Evolutionary conservation across 2,329 filamentous ascomycete species (phyloP).

Genomic region (Botrytis porri): DNA sequence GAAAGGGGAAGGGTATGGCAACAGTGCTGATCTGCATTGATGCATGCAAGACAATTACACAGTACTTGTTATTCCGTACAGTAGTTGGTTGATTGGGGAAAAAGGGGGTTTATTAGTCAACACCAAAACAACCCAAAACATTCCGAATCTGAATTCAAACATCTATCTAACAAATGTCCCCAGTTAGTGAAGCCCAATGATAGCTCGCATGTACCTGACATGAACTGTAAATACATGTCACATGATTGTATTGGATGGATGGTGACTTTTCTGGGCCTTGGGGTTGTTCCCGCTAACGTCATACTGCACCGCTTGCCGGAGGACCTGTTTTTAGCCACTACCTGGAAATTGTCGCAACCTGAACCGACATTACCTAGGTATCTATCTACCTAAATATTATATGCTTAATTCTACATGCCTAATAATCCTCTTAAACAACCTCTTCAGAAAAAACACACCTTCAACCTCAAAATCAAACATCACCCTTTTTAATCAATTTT

Average conservation of each 20-base stretch:
- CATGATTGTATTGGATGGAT: neutral
- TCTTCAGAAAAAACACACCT: neutral
- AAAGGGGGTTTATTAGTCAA: neutral
- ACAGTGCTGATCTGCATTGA: neutral
- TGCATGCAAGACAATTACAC: neutral
- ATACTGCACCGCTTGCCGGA: constrained; percentile 1
- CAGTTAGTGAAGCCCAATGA: neutral
- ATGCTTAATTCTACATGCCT: neutral
- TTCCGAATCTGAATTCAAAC: neutral
- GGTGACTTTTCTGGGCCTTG: neutral
- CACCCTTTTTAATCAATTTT: neutral
- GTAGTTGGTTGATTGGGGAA: neutral
- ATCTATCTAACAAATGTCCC: neutral
- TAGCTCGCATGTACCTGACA: constrained; percentile 12
- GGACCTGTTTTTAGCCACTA: neutral
- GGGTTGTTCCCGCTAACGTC: constrained; percentile 5
- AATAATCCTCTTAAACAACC: neutral
- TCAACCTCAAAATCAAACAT: neutral
- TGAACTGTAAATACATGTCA: neutral
- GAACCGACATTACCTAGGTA: neutral
- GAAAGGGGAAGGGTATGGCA: neutral
- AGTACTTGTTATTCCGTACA: no score
- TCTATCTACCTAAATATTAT: neutral
- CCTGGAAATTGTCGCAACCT: neutral
- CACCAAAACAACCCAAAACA: neutral